Base-by-base conservation (phyloP, 176 grass and related monocot genomes). In the Thinopyrum elongatum region DNA sequence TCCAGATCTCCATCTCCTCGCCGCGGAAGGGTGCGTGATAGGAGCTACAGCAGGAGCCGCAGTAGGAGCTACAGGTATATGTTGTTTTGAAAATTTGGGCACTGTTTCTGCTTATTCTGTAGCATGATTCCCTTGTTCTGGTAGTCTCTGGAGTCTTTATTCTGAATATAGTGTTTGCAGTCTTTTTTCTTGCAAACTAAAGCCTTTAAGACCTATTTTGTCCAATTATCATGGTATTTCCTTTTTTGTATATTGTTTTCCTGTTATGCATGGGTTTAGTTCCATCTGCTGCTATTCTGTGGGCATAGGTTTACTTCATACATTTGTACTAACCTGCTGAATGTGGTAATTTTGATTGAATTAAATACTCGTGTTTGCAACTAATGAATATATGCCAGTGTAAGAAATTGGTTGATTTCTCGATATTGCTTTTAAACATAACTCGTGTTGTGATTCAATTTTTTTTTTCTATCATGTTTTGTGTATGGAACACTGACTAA, bases 1-100 rank as follows among this genome's bases (percentile, higher is more conserved):
- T 98, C 97, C 7, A 85, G 97, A 46, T 98, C 94, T 11, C 88
- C 92, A 30, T 88, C 91, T 39, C 96, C 96, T 87, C 94, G 90
- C 5, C 90, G 87, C 1, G 91, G 78, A 66, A 90, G 89, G 67
- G 65, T 62, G 29, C 86, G 88, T 26, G 89, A 77, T 74, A 90
- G 88, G 64, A 98, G 96, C 59, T 94, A 95, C 79, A 98, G 96
- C 87, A 90, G 92, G 84, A 98, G 93, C 70, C 90, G 70, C 49
- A 87, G 85, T 38, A 84, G 76, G 89, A 95, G 95, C 79, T 98
- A 94, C 84, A 95, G 96, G 96, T 98, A 82, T 39, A 10, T n/a
- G 29, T 58, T 34, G 1, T 16, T 87, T 74, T 28, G 3, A 44
- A 17, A 39, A 41, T 25, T 65, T 74, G 30, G 21, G 33, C 46